Evolutionary conservation across 306 rosid species (phyloP), one percentile per base, ranked within the genome.

Genomic region (Vicia villosa): DNA sequence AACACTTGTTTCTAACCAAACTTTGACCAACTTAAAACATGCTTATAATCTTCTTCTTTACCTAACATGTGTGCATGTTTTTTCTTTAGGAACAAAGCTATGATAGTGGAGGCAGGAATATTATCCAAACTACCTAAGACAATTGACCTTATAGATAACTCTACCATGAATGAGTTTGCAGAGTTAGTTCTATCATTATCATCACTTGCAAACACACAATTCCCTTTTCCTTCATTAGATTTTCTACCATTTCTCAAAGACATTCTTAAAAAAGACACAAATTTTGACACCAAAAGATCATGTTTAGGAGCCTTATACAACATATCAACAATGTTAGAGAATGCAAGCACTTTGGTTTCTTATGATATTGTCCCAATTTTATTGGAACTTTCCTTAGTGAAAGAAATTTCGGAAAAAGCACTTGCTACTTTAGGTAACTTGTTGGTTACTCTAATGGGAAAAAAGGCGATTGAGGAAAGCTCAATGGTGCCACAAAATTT

Each of bases 41-140:
- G 72, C 69, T 10, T 49, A 34, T 34, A 49, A 49, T 78, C 64
- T 45, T 22, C 56, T 51, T 74, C 42, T 47, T n/a, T 51, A 30
- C 58, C 78, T 74, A 22, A 84, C 64, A 10, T 69, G 51, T 67
- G 30, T 56, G 28, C 3, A 24, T 24, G 6, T 77, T 26, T 6
- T 74, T 47, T 62, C 71, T 71, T 79, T 87, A 92, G 98, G 89
- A 89, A 86, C 87, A 92, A 90, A 78, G 87, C 95, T 61, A 77
- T 89, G 70, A 86, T 86, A 79, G 85, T 90, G 83, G 96, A 85
- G 80, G 93, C 93, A 74, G 96, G 93, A 80, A 79, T 92, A 72
- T 73, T 92, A 34, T 82, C 85, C 74, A 85, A 83, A 61, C 77
- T 92, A 56, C 93, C 95, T 20, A 86, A 76, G 54, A 80, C 72